Evolutionary conservation across 1,284 basidiomycete genomes (phyloP), one percentile per base, ranked within the genome.

Genomic region (Puccinia polysora): DNA sequence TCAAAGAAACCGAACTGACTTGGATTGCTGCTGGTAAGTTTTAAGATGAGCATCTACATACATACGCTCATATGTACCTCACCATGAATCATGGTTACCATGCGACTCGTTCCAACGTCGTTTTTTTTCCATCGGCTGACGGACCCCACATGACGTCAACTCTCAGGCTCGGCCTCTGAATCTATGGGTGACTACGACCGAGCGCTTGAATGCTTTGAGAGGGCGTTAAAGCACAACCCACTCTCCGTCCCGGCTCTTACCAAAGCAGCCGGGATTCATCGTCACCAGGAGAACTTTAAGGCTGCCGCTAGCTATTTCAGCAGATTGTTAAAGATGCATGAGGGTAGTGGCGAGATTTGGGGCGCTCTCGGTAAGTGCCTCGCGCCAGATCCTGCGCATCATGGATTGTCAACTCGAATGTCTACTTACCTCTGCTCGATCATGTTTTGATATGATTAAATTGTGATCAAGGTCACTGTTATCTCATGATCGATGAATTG

Each of bases 401-500:
- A 8, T 8, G n/a, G 15, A 50, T 28, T 53, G 5, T 4, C 25
- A n/a, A 53, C 20, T 23, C 20, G 20, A 23, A 53, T 6, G 25
- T 15, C 50, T 25, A 7, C 1, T 34, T 8, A 43, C 59, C 1
- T 36, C n/a, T 28, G 8, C 30, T 38, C 30, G 4, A 34, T 36
- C 36, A 58, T 36, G 4, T n/a, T 20, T n/a, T n/a, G n/a, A n/a
- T n/a, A n/a, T n/a, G n/a, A n/a, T n/a, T n/a, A n/a, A n/a, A n/a
- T n/a, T 64, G 1, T 38, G n/a, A 10, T 8, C 59, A 78, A 80
- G 89, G 92, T 43, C 94, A 97, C 79, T 97, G 96, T 82, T 95
- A 95, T 81, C 86, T 99, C 71, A 98, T 97, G 94, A 94, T 97
- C 80, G 95, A 98, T 79, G 94, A 98, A 81, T 86, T 99, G 71